Percentiles rank a stretch among this genome's conserved stretches.
phyloP scores from a whole-genome alignment of 2,329 filamentous ascomycete species.

The Pseudogymnoascus sp. region DNA sequence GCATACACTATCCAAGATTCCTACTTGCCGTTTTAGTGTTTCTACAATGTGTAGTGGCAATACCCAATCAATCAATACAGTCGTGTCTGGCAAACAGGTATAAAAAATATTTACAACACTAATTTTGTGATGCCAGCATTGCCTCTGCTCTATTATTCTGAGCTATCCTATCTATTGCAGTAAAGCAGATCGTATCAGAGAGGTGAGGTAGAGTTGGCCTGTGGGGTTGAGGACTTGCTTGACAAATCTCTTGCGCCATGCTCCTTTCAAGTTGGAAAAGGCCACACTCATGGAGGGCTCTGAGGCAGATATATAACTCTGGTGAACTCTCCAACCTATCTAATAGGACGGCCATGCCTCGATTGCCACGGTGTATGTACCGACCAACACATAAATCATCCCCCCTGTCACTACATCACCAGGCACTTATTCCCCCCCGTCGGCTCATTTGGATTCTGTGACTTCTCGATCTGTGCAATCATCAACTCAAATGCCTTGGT shows the following conservation, averaged over 20 bases:
- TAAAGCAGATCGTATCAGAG: background rate
- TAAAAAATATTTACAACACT: background rate
- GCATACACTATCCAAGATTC: background rate
- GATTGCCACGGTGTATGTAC: background rate
- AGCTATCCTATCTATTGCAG: constrained; percentile 6
- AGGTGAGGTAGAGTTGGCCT: background rate
- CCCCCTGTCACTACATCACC: constrained; percentile 61
- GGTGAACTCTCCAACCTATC: background rate
- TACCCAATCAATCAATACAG: background rate
- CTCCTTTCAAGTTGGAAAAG: background rate
- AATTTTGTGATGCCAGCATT: background rate
- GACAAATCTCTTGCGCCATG: background rate
- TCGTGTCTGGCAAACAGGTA: background rate
- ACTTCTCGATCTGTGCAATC: constrained; percentile 91
- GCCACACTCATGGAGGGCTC: background rate
- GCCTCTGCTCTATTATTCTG: background rate
- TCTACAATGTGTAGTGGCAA: background rate
- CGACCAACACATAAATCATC: background rate
- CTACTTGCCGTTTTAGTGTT: background rate
- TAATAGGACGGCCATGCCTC: background rate
- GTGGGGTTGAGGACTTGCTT: background rate
- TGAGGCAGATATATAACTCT: background rate
- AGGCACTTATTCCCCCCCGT: constrained; percentile 72
- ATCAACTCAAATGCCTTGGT: constrained; percentile 87
- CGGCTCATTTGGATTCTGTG: constrained; percentile 81